Conservation (phyloP, 2,329 filamentous ascomycete species). For the Colletotrichum godetiae region DNA sequence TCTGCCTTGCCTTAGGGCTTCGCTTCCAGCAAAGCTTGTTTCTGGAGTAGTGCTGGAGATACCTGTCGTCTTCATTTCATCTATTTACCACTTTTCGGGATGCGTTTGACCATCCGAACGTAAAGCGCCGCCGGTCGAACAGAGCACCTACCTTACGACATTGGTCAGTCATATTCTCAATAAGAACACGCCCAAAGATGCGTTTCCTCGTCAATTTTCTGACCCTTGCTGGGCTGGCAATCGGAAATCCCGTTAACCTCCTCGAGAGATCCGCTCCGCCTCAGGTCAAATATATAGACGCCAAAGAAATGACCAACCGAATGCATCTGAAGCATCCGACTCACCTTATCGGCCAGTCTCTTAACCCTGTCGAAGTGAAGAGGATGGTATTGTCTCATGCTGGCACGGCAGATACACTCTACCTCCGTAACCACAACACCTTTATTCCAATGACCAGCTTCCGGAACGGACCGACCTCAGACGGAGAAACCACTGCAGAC, state of each 20-base stretch:
- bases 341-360: background rate
- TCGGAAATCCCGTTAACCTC: background rate
- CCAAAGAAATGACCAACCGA: background rate
- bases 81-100: background rate
- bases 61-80: background rate
- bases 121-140: too few species aligned
- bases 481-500: background rate
- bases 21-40: background rate
- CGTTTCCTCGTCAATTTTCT: background rate
- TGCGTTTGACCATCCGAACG: background rate
- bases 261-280: background rate
- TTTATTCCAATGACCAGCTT: background rate
- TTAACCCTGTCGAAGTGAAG: background rate
- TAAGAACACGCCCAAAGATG: background rate
- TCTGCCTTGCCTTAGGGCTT: background rate
- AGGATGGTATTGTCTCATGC: background rate
- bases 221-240: background rate
- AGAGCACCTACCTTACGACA: background rate
- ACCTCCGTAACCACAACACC: background rate
- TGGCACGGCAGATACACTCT: background rate
- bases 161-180: background rate
- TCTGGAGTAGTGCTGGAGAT: background rate
- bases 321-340: background rate
- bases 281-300: background rate
- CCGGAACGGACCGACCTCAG: background rate